Evolutionary conservation across 495 filamentous ascomycete genomes (phyloP).

Genomic region (Aspergillus cristatus): DNA sequence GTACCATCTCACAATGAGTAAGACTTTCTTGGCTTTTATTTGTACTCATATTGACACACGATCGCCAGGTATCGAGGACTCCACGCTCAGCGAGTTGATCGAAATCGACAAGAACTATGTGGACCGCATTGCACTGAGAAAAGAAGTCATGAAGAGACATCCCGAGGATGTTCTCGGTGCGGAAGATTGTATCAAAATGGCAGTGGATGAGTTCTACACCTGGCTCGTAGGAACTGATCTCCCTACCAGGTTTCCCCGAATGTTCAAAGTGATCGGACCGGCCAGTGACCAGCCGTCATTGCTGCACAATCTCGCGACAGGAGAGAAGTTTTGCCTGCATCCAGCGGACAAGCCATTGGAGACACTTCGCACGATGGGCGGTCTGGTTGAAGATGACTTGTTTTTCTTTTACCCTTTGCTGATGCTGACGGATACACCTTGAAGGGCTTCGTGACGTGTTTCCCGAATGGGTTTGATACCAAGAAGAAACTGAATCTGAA

Average conservation of each 20-base stretch:
- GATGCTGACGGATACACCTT: constrained; percentile 38
- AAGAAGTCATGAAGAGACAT: constrained; percentile 36
- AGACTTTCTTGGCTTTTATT: constrained; percentile 4
- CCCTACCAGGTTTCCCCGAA: constrained; percentile 50
- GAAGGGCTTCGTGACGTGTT: constrained; percentile 59
- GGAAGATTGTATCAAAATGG: constrained; percentile 24
- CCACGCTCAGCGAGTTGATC: constrained; percentile 48
- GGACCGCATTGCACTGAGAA: constrained; percentile 42
- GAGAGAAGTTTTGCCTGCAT: constrained; percentile 4
- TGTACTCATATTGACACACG: neutral
- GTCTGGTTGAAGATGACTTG: constrained; percentile 62
- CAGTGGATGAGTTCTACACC: constrained; percentile 57
- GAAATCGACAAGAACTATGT: constrained; percentile 56
- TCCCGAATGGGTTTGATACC: constrained; percentile 59
- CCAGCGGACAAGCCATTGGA: constrained; percentile 2
- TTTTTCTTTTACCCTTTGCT: constrained; percentile 51
- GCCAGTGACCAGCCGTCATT: too few species aligned
- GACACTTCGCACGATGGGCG: constrained; percentile 41
- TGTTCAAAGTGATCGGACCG: constrained; percentile 34
- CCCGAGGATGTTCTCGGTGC: constrained; percentile 18
- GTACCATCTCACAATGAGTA: constrained; percentile 66
- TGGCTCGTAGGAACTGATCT: constrained; percentile 55
- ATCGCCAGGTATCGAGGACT: constrained; percentile 14
- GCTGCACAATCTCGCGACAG: constrained; percentile 3
- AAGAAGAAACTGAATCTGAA: constrained; percentile 48